Base-by-base conservation (phyloP, 1,284 basidiomycete genomes). In the Blastosporella zonata region DNA sequence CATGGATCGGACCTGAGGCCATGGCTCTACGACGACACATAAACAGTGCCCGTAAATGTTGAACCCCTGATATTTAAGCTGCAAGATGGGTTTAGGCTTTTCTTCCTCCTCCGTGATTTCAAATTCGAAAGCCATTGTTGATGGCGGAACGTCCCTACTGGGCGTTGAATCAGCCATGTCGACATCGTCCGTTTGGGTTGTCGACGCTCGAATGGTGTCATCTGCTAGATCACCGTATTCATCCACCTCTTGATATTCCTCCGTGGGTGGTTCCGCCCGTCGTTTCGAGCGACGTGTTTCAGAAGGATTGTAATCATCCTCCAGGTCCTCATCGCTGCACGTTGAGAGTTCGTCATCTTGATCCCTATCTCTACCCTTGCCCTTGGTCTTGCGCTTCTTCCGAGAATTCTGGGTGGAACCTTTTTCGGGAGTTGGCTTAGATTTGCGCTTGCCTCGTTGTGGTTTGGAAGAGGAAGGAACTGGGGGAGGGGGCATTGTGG, bases 1-100 rank as follows among this genome's bases (percentile, higher is more conserved):
- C 28, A 60, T 60, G 2, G 67, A 58, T 27, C 71, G 74, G 38
- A 81, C 61, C 13, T 76, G 67, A 3, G 85, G 84, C 73, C 82
- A 88, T 13, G 87, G 88, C 61, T 90, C 87, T 15, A 89, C 80
- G 21, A 90, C 82, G 21, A 90, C 75, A 59, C 85, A 90, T 18
- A 90, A 73, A 62, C 84, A 89, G 43, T 78, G 77, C 0, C 80
- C 82, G 48, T 77, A 76, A 47, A 88, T 81, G 44, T 67, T 73
- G 62, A 88, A 88, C 10, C 82, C 82, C 55, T 78, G 75, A 54
- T 86, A 90, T 48, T 66, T 74, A 18, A 90, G 73, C 47, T 78
- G 74, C 37, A 90, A 68, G 18, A 75, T 58, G 1, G 84, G 83
- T 59, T 90, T 90, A 8, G 81, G 83, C 56, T 89, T 88, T 55